Evolutionary conservation across 2,329 filamentous ascomycete genomes (phyloP).

Genomic region (Arachnomyces sp.): DNA sequence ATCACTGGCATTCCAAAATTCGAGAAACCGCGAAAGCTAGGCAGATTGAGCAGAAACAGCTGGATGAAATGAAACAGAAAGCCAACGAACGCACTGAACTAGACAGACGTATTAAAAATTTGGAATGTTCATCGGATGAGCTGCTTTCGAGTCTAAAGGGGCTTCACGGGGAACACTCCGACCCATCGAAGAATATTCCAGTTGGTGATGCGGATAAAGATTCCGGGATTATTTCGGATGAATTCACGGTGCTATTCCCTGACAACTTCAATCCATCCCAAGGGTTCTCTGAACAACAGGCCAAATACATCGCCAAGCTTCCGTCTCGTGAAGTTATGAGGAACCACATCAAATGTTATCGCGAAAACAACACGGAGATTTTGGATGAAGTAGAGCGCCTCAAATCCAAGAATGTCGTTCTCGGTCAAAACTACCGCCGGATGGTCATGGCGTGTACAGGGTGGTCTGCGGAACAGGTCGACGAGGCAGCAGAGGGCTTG

Average conservation of each 20-base stretch:
- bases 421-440: slow-evolving; percentile 80
- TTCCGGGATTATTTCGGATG: slow-evolving; percentile 27
- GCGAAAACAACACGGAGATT: slow-evolving; percentile 59
- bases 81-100: slow-evolving; percentile 57
- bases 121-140: slow-evolving; percentile 65
- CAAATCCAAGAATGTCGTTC: slow-evolving; percentile 70
- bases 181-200: slow-evolving; percentile 37
- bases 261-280: slow-evolving; percentile 34
- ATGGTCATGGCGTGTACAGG: slow-evolving; percentile 83
- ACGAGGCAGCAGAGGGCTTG: slow-evolving; percentile 69
- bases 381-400: slow-evolving; percentile 62
- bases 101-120: slow-evolving; percentile 67
- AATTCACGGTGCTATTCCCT: slow-evolving; percentile 31
- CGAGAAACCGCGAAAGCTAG: slow-evolving; percentile 72
- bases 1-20: slow-evolving; percentile 72
- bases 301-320: slow-evolving; percentile 42
- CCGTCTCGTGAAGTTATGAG: slow-evolving; percentile 56
- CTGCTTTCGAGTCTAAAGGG: slow-evolving; percentile 52
- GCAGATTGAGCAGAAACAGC: slow-evolving; percentile 64
- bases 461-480: slow-evolving; percentile 69
- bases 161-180: slow-evolving; percentile 39
- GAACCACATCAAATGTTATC: slow-evolving; percentile 63
- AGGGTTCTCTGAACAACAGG: slow-evolving; percentile 34
- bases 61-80: slow-evolving; percentile 63
- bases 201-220: slow-evolving; percentile 44